A percentile compares a stretch with the other conserved stretches of the same genome.
Evolutionary conservation across 441 rosid genomes (phyloP).

Genomic region (Pelargonium cotyledonis): DNA sequence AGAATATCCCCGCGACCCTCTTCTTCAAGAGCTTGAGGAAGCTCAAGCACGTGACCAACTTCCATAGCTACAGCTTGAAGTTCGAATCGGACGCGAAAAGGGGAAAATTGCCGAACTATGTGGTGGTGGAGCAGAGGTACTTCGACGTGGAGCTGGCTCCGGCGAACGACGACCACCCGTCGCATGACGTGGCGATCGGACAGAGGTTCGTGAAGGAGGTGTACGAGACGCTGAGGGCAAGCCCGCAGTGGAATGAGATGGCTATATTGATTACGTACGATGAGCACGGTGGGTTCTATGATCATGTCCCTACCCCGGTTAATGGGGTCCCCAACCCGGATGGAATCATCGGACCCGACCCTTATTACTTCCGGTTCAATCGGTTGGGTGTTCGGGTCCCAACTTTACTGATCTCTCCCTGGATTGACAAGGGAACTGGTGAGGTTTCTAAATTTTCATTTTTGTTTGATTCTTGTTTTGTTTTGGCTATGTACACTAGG

Average conservation of each 20-base stretch:
- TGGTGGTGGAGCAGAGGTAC: slow-evolving; percentile 85
- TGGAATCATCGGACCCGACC: slow-evolving; percentile 89
- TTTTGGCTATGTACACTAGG: no score
- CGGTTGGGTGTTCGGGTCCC: slow-evolving; percentile 93
- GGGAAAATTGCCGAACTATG: slow-evolving; percentile 71
- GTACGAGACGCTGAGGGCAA: slow-evolving; percentile 72
- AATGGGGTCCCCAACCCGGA: slow-evolving; percentile 76
- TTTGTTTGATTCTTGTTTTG: background rate
- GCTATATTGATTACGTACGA: slow-evolving; percentile 76
- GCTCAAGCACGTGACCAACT: slow-evolving; percentile 55
- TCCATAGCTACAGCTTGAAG: slow-evolving; percentile 55
- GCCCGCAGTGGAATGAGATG: slow-evolving; percentile 95
- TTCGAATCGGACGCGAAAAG: slow-evolving; percentile 66
- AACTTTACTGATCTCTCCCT: slow-evolving; percentile 89
- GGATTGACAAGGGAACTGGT: slow-evolving; percentile 93
- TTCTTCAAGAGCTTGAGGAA: slow-evolving; percentile 80
- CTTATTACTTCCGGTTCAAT: slow-evolving; percentile 81
- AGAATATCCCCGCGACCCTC: slow-evolving; percentile 70
- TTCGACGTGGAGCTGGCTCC: slow-evolving; percentile 65
- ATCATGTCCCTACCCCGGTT: slow-evolving; percentile 77
- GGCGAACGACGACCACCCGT: slow-evolving; percentile 91
- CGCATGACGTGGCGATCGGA: slow-evolving; percentile 89
- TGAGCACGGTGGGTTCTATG: slow-evolving; percentile 93
- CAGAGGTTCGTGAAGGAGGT: slow-evolving; percentile 84
- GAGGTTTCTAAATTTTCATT: slow-evolving; percentile 8